Percentiles rank a stretch among this genome's conserved stretches.
phyloP scores from a whole-genome alignment of 2,329 filamentous ascomycete species.

The Fusarium acutatum region DNA sequence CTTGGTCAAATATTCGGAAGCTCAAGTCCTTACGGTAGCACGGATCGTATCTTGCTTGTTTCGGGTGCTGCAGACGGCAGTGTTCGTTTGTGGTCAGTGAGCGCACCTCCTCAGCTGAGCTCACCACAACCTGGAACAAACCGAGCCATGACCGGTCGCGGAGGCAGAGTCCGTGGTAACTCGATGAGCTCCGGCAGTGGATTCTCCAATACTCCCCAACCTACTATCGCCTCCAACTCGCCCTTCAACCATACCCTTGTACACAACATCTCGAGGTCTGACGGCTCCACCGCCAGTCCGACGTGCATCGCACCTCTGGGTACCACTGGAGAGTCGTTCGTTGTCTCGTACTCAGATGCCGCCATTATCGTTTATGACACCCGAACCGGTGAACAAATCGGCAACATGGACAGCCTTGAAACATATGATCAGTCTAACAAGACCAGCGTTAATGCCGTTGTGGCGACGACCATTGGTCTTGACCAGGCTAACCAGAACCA shows the following conservation, averaged over 20 bases:
- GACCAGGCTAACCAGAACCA: conserved; percentile 70
- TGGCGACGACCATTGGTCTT: conserved; percentile 83
- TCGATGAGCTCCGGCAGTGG: conserved; percentile 95
- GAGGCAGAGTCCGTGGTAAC: conserved; percentile 84
- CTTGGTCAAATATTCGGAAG: conserved; percentile 83
- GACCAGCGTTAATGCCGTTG: conserved; percentile 89
- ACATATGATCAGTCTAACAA: conserved; percentile 86
- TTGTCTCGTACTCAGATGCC: conserved; percentile 91
- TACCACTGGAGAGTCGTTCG: conserved; percentile 83
- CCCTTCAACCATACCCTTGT: conserved; percentile 90
- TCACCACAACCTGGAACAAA: conserved; percentile 76
- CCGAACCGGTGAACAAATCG: conserved; percentile 87
- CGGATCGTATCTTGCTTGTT: conserved; percentile 88
- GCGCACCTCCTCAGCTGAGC: conserved; percentile 84
- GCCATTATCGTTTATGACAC: conserved; percentile 93
- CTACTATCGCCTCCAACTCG: conserved; percentile 83
- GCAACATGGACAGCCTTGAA: conserved; percentile 91
- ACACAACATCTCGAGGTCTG: conserved; percentile 80
- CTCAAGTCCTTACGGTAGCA: conserved; percentile 75
- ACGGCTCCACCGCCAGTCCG: conserved; percentile 74
- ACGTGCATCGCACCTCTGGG: conserved; percentile 95
- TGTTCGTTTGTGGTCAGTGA: conserved; percentile 94
- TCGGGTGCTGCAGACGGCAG: conserved; percentile 92
- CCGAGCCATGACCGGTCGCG: conserved; percentile 64
- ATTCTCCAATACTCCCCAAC: conserved; percentile 89